Percentiles rank a stretch among this genome's conserved stretches.
These are phyloP conservation scores for Phytophthora ohioensis DNA, from an alignment of 352 stramenopile genomes.

Conservation along the genomic window DNA sequence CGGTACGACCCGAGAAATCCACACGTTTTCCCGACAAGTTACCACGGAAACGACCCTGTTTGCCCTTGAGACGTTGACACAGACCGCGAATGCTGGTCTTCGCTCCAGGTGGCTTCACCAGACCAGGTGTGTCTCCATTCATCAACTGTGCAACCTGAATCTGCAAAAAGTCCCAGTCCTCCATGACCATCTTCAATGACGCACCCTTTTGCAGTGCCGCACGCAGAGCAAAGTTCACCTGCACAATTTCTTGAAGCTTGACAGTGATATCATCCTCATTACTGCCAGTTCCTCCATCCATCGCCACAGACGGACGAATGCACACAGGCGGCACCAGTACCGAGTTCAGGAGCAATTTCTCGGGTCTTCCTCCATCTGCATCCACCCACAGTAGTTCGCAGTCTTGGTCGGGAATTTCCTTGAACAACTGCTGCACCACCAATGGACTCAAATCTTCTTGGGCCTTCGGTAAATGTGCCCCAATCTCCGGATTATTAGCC, in stretches of 20 bases:
- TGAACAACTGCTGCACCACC: slow-evolving; percentile 95
- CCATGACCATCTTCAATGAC: slow-evolving; percentile 98
- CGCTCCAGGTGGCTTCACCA: slow-evolving; percentile 94
- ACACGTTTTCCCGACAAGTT: slow-evolving; percentile 99
- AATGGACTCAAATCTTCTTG: slow-evolving; percentile 93
- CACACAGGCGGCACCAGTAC: slow-evolving; percentile 98
- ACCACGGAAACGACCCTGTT: slow-evolving; percentile 98
- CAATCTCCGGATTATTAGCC: slow-evolving; percentile 87
- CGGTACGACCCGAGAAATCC: slow-evolving; percentile 99
- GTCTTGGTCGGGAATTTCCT: slow-evolving; percentile 97
- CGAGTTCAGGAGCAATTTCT: slow-evolving; percentile 98
- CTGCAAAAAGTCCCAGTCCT: slow-evolving; percentile 99
- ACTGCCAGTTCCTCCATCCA: slow-evolving; percentile 95
- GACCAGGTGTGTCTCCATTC: slow-evolving; percentile 98
- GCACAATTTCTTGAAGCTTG: slow-evolving; percentile 99
- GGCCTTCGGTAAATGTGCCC: slow-evolving; percentile 84
- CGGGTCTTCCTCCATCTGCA: slow-evolving; percentile 92
- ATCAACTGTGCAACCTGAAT: slow-evolving; percentile 98
- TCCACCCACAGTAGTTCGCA: slow-evolving; percentile 98
- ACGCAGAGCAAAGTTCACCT: slow-evolving; percentile 97
- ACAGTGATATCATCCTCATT: slow-evolving; percentile 99
- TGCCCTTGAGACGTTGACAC: slow-evolving; percentile 98
- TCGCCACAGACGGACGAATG: slow-evolving; percentile 98
- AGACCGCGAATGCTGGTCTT: slow-evolving; percentile 97
- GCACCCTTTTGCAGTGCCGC: slow-evolving; percentile 95